phyloP scores from a whole-genome alignment of 768 basidiomycete genomes.

The Thelephora ganbajun region DNA sequence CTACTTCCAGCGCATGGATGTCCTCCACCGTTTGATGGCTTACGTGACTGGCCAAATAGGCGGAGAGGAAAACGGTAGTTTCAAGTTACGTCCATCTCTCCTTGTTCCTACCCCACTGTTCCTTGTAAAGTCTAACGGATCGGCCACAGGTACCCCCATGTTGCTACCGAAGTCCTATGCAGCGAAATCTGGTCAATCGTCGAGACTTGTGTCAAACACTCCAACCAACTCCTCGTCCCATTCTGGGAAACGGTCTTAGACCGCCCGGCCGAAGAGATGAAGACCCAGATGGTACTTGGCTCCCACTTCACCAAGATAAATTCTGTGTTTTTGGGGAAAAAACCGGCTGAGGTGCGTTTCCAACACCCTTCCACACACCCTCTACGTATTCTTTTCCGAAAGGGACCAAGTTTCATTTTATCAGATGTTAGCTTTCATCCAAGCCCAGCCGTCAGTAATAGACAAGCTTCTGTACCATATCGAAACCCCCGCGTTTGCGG shows the following conservation, averaged over 20 bases:
- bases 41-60: conserved; percentile 86
- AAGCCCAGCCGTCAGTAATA: conserved; percentile 66
- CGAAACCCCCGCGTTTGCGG: conserved; percentile 82
- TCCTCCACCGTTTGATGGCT: conserved; percentile 64
- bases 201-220: conserved; percentile 69
- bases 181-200: conserved; percentile 93
- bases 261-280: conserved; percentile 73
- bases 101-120: conserved; percentile 3
- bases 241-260: conserved; percentile 90
- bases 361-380: conserved; percentile 10
- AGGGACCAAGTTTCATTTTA: conserved; percentile 16
- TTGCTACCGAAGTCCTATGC: conserved; percentile 90
- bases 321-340: conserved; percentile 75
- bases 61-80: conserved; percentile 59
- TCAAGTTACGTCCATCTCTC: conserved; percentile 48
- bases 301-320: conserved; percentile 94
- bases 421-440: conserved; percentile 90
- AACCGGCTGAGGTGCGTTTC: conserved; percentile 65
- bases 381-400: conserved; percentile 14
- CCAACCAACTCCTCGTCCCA: conserved; percentile 58
- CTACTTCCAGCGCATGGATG: conserved; percentile 73
- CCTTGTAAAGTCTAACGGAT: conserved; percentile 7
- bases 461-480: conserved; percentile 76
- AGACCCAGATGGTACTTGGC: conserved; percentile 74
- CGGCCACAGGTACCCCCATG: conserved; percentile 66